Percentiles rank a stretch among this genome's conserved stretches.
Conservation (phyloP, 2,329 filamentous ascomycete species). For the Davidsoniella virescens region DNA sequence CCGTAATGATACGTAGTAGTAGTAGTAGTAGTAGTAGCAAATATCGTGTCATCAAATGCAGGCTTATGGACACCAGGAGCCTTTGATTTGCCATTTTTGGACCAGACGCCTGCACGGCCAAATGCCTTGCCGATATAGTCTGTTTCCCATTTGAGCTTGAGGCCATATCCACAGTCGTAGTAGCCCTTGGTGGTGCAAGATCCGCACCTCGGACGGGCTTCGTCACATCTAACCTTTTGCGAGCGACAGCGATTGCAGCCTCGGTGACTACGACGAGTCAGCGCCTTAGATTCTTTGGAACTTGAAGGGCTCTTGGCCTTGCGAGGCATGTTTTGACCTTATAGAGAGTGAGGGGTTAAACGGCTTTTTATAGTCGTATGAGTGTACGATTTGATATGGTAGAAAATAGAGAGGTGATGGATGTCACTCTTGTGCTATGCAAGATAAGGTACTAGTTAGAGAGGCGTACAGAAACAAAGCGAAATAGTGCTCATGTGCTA, state of each 20-base stretch:
- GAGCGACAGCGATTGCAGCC: constrained; percentile 16
- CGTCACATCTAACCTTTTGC: constrained; percentile 17
- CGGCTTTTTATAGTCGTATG: background rate
- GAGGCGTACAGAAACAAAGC: too few relatives aligned
- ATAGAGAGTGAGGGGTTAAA: background rate
- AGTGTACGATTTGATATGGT: background rate
- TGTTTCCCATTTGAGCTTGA: constrained; percentile 18
- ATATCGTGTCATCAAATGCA: background rate
- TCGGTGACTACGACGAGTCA: constrained; percentile 15
- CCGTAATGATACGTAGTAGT: background rate
- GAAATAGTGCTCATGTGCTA: too few relatives aligned
- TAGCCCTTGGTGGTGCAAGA: constrained; percentile 15
- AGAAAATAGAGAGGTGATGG: too few relatives aligned
- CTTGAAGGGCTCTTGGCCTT: too few relatives aligned
- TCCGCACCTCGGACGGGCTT: constrained; percentile 15
- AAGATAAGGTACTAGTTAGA: too few relatives aligned
- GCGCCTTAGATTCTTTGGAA: constrained; percentile 6
- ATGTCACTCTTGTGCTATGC: too few relatives aligned
- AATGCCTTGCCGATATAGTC: constrained; percentile 19
- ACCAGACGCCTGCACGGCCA: constrained; percentile 19
- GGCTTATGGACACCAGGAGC: background rate
- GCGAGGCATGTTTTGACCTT: too few relatives aligned
- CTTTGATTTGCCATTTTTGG: constrained; percentile 14
- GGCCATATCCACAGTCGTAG: constrained; percentile 12
- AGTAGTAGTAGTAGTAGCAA: background rate